These are phyloP conservation scores for Lodderomyces theae DNA, from an alignment of 1,139 yeast genomes.

Conservation along the genomic window DNA sequence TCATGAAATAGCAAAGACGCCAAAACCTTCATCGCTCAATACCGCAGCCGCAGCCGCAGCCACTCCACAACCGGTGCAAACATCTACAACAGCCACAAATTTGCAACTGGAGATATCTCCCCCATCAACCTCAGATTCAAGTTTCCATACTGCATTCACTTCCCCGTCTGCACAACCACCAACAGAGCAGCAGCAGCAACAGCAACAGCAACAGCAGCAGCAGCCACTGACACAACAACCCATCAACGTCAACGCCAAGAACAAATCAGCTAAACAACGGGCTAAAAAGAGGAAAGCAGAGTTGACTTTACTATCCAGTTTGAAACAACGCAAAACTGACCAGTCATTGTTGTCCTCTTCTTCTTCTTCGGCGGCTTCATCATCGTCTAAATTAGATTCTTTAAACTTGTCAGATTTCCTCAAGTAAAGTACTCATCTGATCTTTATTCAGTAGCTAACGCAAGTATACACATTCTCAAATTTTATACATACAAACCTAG, in stretches of 20 bases:
- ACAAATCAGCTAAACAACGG: constrained; percentile 22
- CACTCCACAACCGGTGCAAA: no score
- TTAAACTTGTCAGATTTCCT: constrained; percentile 52
- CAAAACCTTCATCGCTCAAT: constrained; percentile 2
- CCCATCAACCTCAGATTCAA: neutral
- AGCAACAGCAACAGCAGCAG: neutral
- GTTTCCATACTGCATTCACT: neutral
- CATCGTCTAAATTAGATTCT: constrained; percentile 23
- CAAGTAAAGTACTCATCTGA: constrained; percentile 13
- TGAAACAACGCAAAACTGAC: constrained; percentile 38
- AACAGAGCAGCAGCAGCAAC: neutral
- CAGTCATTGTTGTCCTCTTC: no score
- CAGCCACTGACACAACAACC: constrained; percentile 1
- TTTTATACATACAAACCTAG: no score
- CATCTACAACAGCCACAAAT: no score
- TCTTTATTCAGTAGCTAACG: neutral
- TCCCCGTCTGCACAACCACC: neutral
- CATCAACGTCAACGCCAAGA: constrained; percentile 8
- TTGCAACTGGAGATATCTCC: no score
- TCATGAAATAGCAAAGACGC: neutral
- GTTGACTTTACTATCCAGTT: constrained; percentile 27
- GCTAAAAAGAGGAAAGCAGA: constrained; percentile 30
- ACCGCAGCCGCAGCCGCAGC: no score
- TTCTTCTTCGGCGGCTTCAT: constrained; percentile 6
- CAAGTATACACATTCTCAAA: no score